Evolutionary conservation across 2,329 filamentous ascomycete species (phyloP).

Genomic region (Ophiostoma sp.): DNA sequence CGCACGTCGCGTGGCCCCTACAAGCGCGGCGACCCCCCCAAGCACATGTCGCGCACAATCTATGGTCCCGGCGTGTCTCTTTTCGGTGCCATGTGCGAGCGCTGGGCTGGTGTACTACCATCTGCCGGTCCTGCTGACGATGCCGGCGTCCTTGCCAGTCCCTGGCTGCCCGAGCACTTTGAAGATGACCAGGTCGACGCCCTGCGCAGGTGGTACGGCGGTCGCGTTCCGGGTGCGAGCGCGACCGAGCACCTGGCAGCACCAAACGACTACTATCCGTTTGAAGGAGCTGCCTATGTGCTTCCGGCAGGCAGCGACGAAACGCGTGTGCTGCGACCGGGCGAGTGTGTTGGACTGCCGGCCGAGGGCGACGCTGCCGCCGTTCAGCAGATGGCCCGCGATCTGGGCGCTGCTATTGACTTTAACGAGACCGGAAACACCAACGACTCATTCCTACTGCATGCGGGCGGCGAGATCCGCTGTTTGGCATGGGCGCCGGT

Average conservation of each 20-base stretch:
- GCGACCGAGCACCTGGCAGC: background rate
- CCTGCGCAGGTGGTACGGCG: conserved; percentile 31
- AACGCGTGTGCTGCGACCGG: background rate
- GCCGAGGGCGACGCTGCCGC: conserved; percentile 21
- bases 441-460: conserved; percentile 32
- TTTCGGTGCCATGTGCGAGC: background rate
- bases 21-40: conserved; percentile 12
- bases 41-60: conserved; percentile 10
- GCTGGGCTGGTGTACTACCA: conserved; percentile 5
- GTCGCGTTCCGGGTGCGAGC: background rate
- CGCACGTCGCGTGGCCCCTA: conserved; percentile 6
- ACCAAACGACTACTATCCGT: background rate
- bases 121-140: background rate
- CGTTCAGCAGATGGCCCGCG: background rate
- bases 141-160: conserved; percentile 33
- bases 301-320: background rate
- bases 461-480: conserved; percentile 49
- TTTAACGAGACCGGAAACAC: background rate
- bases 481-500: conserved; percentile 49
- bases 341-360: conserved; percentile 1
- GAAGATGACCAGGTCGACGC: conserved; percentile 34
- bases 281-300: background rate
- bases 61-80: conserved; percentile 4
- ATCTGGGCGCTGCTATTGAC: background rate
- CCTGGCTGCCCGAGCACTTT: conserved; percentile 38